Percentiles rank a stretch among this genome's conserved stretches.
Conservation (phyloP, 306 rosid species). For the Cucurbita maxima region DNA sequence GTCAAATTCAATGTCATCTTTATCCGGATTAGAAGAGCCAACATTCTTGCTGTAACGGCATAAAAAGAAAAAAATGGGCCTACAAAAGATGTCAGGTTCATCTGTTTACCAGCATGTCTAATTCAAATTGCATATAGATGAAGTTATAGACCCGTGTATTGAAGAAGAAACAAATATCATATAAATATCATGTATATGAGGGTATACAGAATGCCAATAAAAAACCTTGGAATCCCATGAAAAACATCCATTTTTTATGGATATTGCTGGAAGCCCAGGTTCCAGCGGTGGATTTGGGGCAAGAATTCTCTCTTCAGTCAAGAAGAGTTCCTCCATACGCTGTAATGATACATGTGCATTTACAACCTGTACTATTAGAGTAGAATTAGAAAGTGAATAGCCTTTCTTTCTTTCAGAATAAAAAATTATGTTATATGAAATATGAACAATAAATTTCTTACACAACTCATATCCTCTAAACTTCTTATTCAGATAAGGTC, state of each 20-base stretch:
- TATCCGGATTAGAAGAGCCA: neutral
- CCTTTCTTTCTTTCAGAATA: neutral
- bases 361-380: slow-evolving; percentile 41
- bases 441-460: neutral
- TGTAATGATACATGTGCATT: slow-evolving; percentile 73
- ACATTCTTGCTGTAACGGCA: neutral
- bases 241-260: slow-evolving; percentile 56
- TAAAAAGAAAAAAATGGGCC: neutral
- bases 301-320: slow-evolving; percentile 46
- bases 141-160: no score
- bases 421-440: neutral
- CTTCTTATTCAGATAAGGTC: neutral
- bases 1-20: neutral
- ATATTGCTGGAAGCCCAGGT: slow-evolving; percentile 59
- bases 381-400: neutral
- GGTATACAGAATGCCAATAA: neutral
- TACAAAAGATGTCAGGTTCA: neutral
- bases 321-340: slow-evolving; percentile 67
- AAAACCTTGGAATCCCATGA: slow-evolving; percentile 75
- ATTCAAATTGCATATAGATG: neutral
- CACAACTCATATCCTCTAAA: neutral
- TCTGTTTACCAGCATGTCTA: neutral
- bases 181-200: no score
- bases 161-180: no score
- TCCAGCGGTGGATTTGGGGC: slow-evolving; percentile 48